Evolutionary conservation across 106 monocot species (phyloP).

Genomic region (Dendrobium officinale): DNA sequence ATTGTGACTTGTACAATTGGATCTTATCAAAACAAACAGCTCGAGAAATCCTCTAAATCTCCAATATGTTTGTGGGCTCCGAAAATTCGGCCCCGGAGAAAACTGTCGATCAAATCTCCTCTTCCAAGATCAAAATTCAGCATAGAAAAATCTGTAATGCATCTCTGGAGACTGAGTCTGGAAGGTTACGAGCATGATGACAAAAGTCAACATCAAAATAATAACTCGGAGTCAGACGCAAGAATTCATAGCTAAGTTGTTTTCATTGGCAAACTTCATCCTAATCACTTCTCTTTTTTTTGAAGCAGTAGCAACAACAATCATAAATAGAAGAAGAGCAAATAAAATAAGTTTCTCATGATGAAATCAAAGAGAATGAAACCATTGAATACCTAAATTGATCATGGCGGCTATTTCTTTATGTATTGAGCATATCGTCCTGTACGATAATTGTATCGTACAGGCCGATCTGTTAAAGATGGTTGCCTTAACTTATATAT

Average conservation of each 20-base stretch:
- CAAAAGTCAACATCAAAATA: constrained; percentile 3
- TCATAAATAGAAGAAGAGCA: background rate
- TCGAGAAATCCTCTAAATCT: no score
- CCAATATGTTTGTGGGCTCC: no score
- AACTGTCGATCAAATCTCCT: constrained; percentile 25
- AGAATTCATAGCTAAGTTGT: background rate
- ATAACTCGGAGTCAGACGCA: background rate
- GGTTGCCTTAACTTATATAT: no score
- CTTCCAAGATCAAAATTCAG: constrained; percentile 18
- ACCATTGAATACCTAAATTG: background rate
- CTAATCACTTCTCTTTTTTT: background rate
- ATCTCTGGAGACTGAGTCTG: constrained; percentile 15
- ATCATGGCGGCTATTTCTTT: no score
- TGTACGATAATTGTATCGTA: no score
- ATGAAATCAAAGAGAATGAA: background rate
- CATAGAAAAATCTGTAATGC: constrained; percentile 6
- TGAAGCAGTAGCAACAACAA: background rate
- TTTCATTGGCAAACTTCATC: background rate
- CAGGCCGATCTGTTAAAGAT: no score
- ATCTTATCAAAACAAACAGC: no score
- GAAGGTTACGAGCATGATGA: constrained; percentile 12
- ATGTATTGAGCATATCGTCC: no score
- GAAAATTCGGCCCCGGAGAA: constrained; percentile 10
- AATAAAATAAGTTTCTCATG: background rate
- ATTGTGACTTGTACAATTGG: no score